A percentile compares a stretch with the other conserved stretches of the same genome.
phyloP scores from a whole-genome alignment of 2,329 filamentous ascomycete species.

The Exophiala calicioides region DNA sequence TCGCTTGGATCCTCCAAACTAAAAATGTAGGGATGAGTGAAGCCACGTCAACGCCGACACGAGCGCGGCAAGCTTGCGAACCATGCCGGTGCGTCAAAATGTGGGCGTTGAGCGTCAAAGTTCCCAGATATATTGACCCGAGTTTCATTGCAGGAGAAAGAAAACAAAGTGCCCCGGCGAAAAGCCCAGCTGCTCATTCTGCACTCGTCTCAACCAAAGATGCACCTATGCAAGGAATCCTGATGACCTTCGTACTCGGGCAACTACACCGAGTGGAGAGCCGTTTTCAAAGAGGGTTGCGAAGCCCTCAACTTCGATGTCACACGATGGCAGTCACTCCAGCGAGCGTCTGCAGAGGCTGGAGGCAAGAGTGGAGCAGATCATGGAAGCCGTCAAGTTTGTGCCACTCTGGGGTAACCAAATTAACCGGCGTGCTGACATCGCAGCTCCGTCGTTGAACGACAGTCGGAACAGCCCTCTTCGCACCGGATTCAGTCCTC shows the following conservation, averaged over 20 bases:
- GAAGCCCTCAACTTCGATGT: background rate
- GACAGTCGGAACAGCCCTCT: slow-evolving; percentile 22
- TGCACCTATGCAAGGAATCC: slow-evolving; percentile 45
- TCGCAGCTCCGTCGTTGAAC: slow-evolving; percentile 7
- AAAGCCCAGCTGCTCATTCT: slow-evolving; percentile 52
- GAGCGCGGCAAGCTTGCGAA: slow-evolving; percentile 45
- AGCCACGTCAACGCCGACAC: slow-evolving; percentile 10
- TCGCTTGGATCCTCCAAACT: background rate
- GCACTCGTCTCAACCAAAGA: slow-evolving; percentile 49
- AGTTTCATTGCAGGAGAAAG: slow-evolving; percentile 47
- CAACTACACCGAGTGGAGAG: slow-evolving; percentile 28
- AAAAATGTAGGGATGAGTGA: slow-evolving; percentile 20
- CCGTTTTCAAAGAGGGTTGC: slow-evolving; percentile 1
- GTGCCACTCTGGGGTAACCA: background rate
- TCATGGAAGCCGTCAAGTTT: slow-evolving; percentile 41
- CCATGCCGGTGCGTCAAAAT: slow-evolving; percentile 44
- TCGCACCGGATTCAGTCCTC: slow-evolving; percentile 13
- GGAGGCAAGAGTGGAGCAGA: slow-evolving; percentile 38
- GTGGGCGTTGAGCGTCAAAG: no score
- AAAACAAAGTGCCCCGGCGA: slow-evolving; percentile 56
- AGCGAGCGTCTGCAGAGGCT: slow-evolving; percentile 39
- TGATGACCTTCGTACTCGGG: slow-evolving; percentile 22
- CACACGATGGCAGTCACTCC: slow-evolving; percentile 21
- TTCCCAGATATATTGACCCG: no score
- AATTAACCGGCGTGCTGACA: background rate